A percentile compares a stretch with the other conserved stretches of the same genome.
phyloP scores from a whole-genome alignment of 2,329 filamentous ascomycete species.

The Pseudogymnoascus sp. region DNA sequence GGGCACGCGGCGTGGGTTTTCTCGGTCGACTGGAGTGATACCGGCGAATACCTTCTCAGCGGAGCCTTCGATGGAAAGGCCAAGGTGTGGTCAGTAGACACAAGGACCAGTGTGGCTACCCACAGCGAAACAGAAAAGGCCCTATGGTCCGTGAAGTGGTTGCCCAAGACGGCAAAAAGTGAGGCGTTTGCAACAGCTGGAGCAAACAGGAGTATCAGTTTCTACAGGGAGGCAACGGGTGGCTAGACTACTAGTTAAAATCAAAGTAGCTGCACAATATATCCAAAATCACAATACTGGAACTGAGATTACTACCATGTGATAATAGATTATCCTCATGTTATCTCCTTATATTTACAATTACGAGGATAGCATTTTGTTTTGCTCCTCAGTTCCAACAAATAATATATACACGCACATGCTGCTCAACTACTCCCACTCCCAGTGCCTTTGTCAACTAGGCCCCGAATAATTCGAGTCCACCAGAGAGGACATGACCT shows the following conservation, averaged over 20 bases:
- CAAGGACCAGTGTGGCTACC: conserved; percentile 77
- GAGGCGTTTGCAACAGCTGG: conserved; percentile 74
- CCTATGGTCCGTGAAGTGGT: conserved; percentile 77
- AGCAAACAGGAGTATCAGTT: conserved; percentile 65
- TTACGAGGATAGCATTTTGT: background rate
- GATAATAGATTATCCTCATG: background rate
- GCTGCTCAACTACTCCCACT: background rate
- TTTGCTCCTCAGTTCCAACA: background rate
- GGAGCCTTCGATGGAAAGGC: conserved; percentile 88
- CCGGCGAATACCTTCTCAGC: conserved; percentile 83
- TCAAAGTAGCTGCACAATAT: conserved; percentile 1
- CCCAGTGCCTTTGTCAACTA: background rate
- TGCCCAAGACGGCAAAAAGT: conserved; percentile 58
- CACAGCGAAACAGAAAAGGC: conserved; percentile 83
- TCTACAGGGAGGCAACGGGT: conserved; percentile 79
- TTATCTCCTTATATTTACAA: background rate
- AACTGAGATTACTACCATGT: background rate
- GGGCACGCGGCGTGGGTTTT: conserved; percentile 84
- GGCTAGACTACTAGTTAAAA: conserved; percentile 18
- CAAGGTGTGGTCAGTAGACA: conserved; percentile 91
- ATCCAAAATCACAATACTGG: background rate
- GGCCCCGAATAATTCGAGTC: conserved; percentile 9
- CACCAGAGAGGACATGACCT: conserved; percentile 17
- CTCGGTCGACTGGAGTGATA: conserved; percentile 85
- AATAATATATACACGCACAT: background rate